phyloP scores from a whole-genome alignment of 1,139 yeast species.

The Geotrichum carabidarum region DNA sequence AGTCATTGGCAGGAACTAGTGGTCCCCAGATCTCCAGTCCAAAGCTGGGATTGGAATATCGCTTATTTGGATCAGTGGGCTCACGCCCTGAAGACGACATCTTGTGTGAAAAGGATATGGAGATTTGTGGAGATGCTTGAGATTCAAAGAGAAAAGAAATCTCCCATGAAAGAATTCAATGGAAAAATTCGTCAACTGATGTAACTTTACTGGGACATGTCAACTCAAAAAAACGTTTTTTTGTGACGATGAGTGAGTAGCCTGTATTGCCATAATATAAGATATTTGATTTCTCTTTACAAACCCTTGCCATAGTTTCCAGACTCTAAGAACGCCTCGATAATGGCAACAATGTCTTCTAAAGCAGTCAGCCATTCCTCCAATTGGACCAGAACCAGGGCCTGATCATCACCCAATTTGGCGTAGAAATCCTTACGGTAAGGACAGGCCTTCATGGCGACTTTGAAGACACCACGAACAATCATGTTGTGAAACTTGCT shows the following conservation, averaged over 20 bases:
- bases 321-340: slow-evolving; percentile 65
- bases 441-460: slow-evolving; percentile 95
- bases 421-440: slow-evolving; percentile 79
- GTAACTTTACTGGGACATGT: too few relatives aligned
- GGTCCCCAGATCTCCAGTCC: slow-evolving; percentile 39
- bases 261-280: neutral
- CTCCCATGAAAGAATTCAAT: neutral
- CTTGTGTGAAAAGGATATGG: neutral
- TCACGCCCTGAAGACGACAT: slow-evolving; percentile 5
- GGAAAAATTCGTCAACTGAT: neutral
- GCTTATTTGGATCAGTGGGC: slow-evolving; percentile 18
- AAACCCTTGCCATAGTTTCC: slow-evolving; percentile 89
- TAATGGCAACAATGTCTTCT: slow-evolving; percentile 65
- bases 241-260: neutral
- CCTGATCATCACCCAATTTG: slow-evolving; percentile 56
- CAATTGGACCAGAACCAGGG: slow-evolving; percentile 54
- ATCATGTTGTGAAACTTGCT: slow-evolving; percentile 76
- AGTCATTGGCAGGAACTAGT: slow-evolving; percentile 37
- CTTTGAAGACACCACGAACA: slow-evolving; percentile 78
- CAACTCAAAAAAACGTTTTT: neutral
- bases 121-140: too few relatives aligned
- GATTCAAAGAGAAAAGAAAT: neutral
- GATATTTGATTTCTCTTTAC: slow-evolving; percentile 35
- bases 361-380: slow-evolving; percentile 70
- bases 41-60: slow-evolving; percentile 32